Conservation (phyloP, 495 filamentous ascomycete genomes). For the Penicillium crystallinum region DNA sequence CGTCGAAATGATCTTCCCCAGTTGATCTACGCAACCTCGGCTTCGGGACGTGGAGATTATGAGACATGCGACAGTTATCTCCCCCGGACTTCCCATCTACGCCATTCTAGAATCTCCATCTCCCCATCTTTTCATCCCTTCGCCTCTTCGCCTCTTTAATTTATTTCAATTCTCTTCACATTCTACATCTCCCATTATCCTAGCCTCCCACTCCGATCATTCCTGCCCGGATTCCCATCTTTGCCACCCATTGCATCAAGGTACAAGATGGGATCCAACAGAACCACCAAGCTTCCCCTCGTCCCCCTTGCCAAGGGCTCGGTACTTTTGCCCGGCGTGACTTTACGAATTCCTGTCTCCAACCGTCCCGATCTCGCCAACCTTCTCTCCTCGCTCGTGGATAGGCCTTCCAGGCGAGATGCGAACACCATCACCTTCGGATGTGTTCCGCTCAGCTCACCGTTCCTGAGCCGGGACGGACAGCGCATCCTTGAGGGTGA, state of each 20-base stretch:
- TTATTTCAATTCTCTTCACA: no score
- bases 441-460: slow-evolving; percentile 75
- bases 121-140: slow-evolving; percentile 9
- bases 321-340: slow-evolving; percentile 76
- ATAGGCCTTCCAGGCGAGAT: slow-evolving; percentile 58
- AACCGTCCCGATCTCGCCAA: slow-evolving; percentile 79
- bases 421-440: slow-evolving; percentile 64
- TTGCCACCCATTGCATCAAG: slow-evolving; percentile 8
- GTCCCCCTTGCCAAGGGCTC: slow-evolving; percentile 68
- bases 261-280: slow-evolving; percentile 39
- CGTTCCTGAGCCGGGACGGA: slow-evolving; percentile 61
- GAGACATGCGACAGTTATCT: slow-evolving; percentile 32
- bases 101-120: slow-evolving; percentile 32
- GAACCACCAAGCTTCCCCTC: slow-evolving; percentile 57
- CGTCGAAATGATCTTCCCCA: not conserved
- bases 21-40: slow-evolving; percentile 34
- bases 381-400: slow-evolving; percentile 71
- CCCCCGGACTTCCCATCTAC: slow-evolving; percentile 31
- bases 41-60: slow-evolving; percentile 31
- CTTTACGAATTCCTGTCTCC: slow-evolving; percentile 67
- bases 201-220: slow-evolving; percentile 1
- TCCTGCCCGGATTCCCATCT: slow-evolving; percentile 6
- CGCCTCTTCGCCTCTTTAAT: slow-evolving; percentile 18
- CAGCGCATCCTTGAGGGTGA: slow-evolving; percentile 61
- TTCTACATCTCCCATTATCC: not conserved